A percentile compares a stretch with the other conserved stretches of the same genome.
These are phyloP conservation scores for Coprinopsis cinerea DNA, from an alignment of 768 basidiomycete species.

Conservation along the genomic window DNA sequence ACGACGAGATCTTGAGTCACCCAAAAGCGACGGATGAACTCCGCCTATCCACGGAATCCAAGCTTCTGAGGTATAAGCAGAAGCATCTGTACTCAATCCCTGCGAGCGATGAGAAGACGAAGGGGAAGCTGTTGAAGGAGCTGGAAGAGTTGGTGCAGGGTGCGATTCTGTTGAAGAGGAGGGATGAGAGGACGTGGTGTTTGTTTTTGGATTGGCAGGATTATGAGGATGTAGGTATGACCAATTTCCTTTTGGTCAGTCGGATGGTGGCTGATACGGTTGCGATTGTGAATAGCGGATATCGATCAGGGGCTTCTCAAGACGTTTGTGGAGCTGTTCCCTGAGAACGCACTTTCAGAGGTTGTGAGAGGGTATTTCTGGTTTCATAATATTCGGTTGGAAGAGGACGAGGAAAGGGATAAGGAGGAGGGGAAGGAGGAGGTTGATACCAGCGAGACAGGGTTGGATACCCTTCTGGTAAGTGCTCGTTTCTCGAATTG, in stretches of 20 bases:
- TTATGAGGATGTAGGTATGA: conserved; percentile 56
- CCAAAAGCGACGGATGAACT: conserved; percentile 71
- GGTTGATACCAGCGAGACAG: conserved; percentile 19
- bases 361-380: conserved; percentile 65
- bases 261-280: not conserved
- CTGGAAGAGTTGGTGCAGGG: conserved; percentile 72
- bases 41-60: conserved; percentile 73
- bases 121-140: conserved; percentile 47
- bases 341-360: conserved; percentile 45
- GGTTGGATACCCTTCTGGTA: conserved; percentile 57
- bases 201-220: conserved; percentile 72
- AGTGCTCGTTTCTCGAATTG: conserved; percentile 15
- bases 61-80: conserved; percentile 61
- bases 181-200: conserved; percentile 81
- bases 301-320: conserved; percentile 55
- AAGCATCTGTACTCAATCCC: conserved; percentile 60
- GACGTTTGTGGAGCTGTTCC: conserved; percentile 62
- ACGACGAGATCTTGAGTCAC: conserved; percentile 77
- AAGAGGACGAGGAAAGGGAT: conserved; percentile 41
- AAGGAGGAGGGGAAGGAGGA: conserved; percentile 12
- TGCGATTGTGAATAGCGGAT: conserved; percentile 34
- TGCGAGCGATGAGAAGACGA: conserved; percentile 28
- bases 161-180: conserved; percentile 65
- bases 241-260: not conserved
- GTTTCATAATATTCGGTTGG: conserved; percentile 43